These are phyloP conservation scores for Komagataella pastoris DNA, from an alignment of 805 yeast genomes.

Conservation along the genomic window DNA sequence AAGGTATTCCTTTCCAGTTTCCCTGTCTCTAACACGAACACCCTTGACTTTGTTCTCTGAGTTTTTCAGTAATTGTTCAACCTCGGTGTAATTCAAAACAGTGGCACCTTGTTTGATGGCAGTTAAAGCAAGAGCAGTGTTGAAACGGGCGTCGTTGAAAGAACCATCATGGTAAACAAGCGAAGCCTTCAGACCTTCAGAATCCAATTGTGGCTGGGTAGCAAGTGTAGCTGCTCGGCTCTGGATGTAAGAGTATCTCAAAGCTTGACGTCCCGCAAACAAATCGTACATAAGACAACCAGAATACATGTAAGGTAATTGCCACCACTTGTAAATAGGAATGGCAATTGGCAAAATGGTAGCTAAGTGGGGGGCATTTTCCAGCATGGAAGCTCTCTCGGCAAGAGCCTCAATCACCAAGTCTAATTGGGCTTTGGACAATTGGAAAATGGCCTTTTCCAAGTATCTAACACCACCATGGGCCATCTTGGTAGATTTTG, in stretches of 20 bases:
- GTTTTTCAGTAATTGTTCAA: conserved; percentile 60
- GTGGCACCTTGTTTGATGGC: conserved; percentile 86
- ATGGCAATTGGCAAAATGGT: conserved; percentile 83
- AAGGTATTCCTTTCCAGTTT: conserved; percentile 47
- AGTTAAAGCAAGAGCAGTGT: conserved; percentile 71
- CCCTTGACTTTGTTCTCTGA: conserved; percentile 49
- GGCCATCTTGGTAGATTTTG: conserved; percentile 91
- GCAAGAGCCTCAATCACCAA: conserved; percentile 81
- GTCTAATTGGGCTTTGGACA: conserved; percentile 81
- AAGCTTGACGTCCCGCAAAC: conserved; percentile 82
- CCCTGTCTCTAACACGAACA: conserved; percentile 61
- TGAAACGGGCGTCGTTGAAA: conserved; percentile 88
- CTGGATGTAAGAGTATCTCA: conserved; percentile 65
- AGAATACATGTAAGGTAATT: conserved; percentile 81
- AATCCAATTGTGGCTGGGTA: conserved; percentile 78
- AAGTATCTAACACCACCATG: conserved; percentile 95
- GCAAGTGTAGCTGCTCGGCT: conserved; percentile 53
- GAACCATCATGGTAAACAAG: conserved; percentile 92
- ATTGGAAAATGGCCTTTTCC: conserved; percentile 88
- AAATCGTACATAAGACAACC: conserved; percentile 89
- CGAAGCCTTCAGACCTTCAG: conserved; percentile 70
- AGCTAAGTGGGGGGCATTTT: conserved; percentile 87
- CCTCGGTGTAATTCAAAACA: conserved; percentile 77
- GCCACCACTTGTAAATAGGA: conserved; percentile 96
- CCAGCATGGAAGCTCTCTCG: conserved; percentile 75